Percentiles rank a stretch among this genome's conserved stretches.
Conservation (phyloP, 805 yeast species). For the Cyberlindnera xishuangbannaensis region DNA sequence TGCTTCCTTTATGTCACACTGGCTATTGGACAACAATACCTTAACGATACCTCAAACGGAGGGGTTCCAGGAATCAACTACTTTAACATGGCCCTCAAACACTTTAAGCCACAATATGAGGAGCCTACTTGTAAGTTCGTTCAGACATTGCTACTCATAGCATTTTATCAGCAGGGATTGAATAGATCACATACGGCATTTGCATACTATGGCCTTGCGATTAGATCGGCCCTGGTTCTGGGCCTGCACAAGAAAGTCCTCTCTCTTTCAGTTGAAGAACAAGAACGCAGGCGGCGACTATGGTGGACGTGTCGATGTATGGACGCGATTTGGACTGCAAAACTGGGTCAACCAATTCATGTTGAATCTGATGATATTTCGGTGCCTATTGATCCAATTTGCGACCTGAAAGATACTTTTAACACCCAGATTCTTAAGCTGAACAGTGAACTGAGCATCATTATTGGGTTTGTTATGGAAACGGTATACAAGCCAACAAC, state of each 20-base stretch:
- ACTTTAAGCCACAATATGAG: constrained; percentile 28
- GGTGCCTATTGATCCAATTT: constrained; percentile 21
- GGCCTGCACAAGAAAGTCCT: constrained; percentile 28
- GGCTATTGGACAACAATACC: constrained; percentile 26
- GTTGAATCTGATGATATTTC: constrained; percentile 29
- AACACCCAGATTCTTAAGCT: constrained; percentile 25
- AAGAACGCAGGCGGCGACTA: constrained; percentile 29
- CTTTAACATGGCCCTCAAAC: constrained; percentile 27
- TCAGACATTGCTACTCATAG: constrained; percentile 31
- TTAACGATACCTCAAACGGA: constrained; percentile 10
- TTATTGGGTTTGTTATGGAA: constrained; percentile 28
- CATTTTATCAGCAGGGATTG: constrained; percentile 31
- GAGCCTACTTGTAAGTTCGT: constrained; percentile 28
- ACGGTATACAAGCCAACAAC: constrained; percentile 28
- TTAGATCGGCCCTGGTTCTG: constrained; percentile 27
- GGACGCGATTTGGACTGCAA: constrained; percentile 33
- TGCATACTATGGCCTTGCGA: constrained; percentile 31
- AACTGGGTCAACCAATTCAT: constrained; percentile 32
- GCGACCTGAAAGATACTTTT: constrained; percentile 27
- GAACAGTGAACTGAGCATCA: constrained; percentile 20
- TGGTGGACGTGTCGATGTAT: constrained; percentile 37
- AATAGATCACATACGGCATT: constrained; percentile 32
- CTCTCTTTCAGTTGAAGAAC: constrained; percentile 18
- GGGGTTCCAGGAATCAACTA: constrained; percentile 23
- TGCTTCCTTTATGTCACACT: constrained; percentile 21